Evolutionary conservation across 192 early-diverging fungal species (phyloP).

Genomic region (Rhizoclosmatium sp.): DNA sequence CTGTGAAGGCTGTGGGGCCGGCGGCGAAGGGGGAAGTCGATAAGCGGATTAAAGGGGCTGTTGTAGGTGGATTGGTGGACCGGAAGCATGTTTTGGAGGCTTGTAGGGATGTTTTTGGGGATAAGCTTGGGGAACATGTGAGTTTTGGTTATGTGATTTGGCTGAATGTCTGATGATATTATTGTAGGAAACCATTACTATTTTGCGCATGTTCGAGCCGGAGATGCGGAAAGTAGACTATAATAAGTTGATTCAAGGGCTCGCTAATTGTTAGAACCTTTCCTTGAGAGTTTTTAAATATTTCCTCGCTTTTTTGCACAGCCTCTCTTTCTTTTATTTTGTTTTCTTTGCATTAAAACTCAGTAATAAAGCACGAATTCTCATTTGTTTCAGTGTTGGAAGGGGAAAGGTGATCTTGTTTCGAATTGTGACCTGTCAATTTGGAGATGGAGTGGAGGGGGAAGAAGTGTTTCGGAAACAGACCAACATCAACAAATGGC

Average conservation of each 20-base stretch:
- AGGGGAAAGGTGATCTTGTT: too few species aligned
- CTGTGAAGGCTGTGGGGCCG: slow-evolving; percentile 16
- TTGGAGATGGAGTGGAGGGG: not conserved
- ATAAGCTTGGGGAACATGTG: slow-evolving; percentile 52
- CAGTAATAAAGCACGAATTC: too few species aligned
- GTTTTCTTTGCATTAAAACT: too few species aligned
- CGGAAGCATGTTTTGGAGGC: slow-evolving; percentile 45
- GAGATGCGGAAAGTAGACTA: slow-evolving; percentile 47
- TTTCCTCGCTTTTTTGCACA: too few species aligned
- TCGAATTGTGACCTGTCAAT: not conserved
- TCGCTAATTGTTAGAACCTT: slow-evolving; percentile 18
- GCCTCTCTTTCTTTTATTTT: too few species aligned
- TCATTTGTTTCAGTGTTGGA: too few species aligned
- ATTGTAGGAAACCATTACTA: slow-evolving; percentile 61
- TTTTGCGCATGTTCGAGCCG: slow-evolving; percentile 59
- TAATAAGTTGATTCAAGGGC: slow-evolving; percentile 34
- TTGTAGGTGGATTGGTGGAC: slow-evolving; percentile 44
- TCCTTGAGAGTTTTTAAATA: too few species aligned
- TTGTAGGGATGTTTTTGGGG: slow-evolving; percentile 45
- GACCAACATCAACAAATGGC: not conserved
- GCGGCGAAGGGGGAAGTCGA: slow-evolving; percentile 25
- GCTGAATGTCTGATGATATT: slow-evolving; percentile 3
- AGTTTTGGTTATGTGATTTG: slow-evolving; percentile 38
- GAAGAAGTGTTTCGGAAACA: not conserved
- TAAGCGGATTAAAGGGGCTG: slow-evolving; percentile 18